Base-by-base conservation (phyloP, 2,329 filamentous ascomycete genomes). In the Neofusicoccum sp. region DNA sequence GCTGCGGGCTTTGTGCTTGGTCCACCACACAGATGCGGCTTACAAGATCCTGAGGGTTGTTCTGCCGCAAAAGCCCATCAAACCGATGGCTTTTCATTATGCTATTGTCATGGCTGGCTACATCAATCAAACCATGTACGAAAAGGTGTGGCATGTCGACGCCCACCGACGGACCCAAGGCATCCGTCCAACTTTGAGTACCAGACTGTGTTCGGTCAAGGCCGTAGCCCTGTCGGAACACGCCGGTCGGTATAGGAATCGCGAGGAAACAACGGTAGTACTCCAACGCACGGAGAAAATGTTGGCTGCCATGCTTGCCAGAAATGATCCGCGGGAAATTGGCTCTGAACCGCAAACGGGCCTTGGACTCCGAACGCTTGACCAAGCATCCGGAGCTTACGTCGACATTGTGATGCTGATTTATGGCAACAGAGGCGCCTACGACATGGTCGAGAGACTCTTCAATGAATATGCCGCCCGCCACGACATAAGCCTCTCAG, bases 371-470 rank as follows among this genome's bases (percentile, higher is more conserved):
- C 61, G 71, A 16, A 70, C 71, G 22, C 64, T 76, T 22, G 71
- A 79, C 47, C 74, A 80, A 36, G 76, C 81, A 50, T 78, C 82
- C 37, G 73, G 81, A 3, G 74, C 81, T 14, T 85, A 86, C 68
- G 83, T 86, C 63, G 81, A 83, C 61, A 79, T 81, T 62, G 69
- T 89, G 54, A 81, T 89, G 67, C 83, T 83, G 48, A 77, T 85
- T 4, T 84, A 87, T 68, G 81, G 80, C 11, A 72, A 74, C 16
- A 74, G 76, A 29, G 77, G 78, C 5, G 45, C 41, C n/a, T 59
- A 39, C 47, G 34, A 61, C 7, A 47, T 41, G 28, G 84, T 85
- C 14, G 76, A 83, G 65, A 77, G 85, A 61, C 76, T 92, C 5
- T 81, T 88, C 67, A 77, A 83, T 34, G 71, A 84, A 54, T 90